These are phyloP conservation scores for Zygosaccharomyces lentus DNA, from an alignment of 805 yeast genomes.

Conservation along the genomic window DNA sequence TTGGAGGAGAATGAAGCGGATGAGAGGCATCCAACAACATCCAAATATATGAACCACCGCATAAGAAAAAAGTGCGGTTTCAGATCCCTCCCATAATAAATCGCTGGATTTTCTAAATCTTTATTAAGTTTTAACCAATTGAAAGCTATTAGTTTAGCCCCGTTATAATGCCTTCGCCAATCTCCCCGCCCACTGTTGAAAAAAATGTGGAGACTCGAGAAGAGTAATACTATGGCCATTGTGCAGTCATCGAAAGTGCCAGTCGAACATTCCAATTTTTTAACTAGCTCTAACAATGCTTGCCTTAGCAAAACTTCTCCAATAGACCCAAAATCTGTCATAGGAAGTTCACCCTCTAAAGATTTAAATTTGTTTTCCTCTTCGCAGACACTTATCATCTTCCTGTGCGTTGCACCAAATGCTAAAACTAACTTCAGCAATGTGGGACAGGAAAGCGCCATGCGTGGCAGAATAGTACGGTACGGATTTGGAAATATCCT, in stretches of 20 bases:
- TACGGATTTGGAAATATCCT: slow-evolving; percentile 58
- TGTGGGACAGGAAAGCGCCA: slow-evolving; percentile 57
- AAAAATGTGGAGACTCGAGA: slow-evolving; percentile 53
- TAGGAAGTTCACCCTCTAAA: slow-evolving; percentile 3
- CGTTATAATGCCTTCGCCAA: slow-evolving; percentile 63
- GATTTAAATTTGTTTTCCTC: not conserved
- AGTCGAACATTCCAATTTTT: slow-evolving; percentile 7
- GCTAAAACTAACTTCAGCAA: slow-evolving; percentile 54
- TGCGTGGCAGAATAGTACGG: slow-evolving; percentile 55
- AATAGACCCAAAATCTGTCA: slow-evolving; percentile 2
- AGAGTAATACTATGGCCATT: slow-evolving; percentile 53
- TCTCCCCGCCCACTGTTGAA: slow-evolving; percentile 40
- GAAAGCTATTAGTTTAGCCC: slow-evolving; percentile 59
- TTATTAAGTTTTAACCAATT: slow-evolving; percentile 13
- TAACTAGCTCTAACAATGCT: slow-evolving; percentile 8
- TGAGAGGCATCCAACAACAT: slow-evolving; percentile 58
- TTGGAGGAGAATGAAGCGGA: slow-evolving; percentile 37
- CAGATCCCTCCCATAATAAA: slow-evolving; percentile 14
- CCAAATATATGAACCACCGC: slow-evolving; percentile 67
- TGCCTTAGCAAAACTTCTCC: slow-evolving; percentile 10
- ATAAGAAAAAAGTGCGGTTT: slow-evolving; percentile 47
- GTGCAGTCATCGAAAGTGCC: slow-evolving; percentile 48
- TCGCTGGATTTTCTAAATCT: slow-evolving; percentile 8
- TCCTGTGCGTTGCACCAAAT: slow-evolving; percentile 43
- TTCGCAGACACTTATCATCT: slow-evolving; percentile 18